These are phyloP conservation scores for Rhodosporidiobolus odoratus DNA, from an alignment of 768 basidiomycete species.

Conservation along the genomic window DNA sequence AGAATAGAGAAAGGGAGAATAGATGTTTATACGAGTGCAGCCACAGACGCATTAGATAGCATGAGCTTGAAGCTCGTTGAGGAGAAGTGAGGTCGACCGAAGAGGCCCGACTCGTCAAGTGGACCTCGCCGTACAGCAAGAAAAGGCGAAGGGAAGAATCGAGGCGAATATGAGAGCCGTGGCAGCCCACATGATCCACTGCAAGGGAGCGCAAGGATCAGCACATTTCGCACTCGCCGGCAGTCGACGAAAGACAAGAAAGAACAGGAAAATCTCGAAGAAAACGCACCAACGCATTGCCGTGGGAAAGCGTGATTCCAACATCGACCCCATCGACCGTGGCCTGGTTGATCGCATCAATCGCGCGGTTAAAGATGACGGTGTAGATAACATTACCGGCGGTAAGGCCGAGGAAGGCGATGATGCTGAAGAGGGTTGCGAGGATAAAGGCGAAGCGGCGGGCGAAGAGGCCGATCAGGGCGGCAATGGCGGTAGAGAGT, in stretches of 20 bases:
- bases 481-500: conserved; percentile 4
- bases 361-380: conserved; percentile 22
- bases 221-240: background rate
- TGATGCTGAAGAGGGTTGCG: conserved; percentile 13
- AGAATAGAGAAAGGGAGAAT: background rate
- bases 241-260: background rate
- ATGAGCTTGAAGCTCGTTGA: no score
- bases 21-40: background rate
- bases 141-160: conserved; percentile 9
- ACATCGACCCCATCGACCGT: conserved; percentile 5
- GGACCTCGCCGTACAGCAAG: conserved; percentile 16
- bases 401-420: conserved; percentile 17
- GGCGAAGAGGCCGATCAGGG: conserved; percentile 24
- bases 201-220: background rate
- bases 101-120: no score
- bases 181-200: conserved; percentile 32
- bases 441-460: conserved; percentile 18
- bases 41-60: no score
- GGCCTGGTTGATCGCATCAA: conserved; percentile 24
- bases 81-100: no score
- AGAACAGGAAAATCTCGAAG: background rate
- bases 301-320: conserved; percentile 21
- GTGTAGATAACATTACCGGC: conserved; percentile 21
- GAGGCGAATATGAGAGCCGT: conserved; percentile 9
- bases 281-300: conserved; percentile 23